A percentile compares a stretch with the other conserved stretches of the same genome.
phyloP scores from a whole-genome alignment of 2,329 filamentous ascomycete species.

The Colletotrichum sp. region DNA sequence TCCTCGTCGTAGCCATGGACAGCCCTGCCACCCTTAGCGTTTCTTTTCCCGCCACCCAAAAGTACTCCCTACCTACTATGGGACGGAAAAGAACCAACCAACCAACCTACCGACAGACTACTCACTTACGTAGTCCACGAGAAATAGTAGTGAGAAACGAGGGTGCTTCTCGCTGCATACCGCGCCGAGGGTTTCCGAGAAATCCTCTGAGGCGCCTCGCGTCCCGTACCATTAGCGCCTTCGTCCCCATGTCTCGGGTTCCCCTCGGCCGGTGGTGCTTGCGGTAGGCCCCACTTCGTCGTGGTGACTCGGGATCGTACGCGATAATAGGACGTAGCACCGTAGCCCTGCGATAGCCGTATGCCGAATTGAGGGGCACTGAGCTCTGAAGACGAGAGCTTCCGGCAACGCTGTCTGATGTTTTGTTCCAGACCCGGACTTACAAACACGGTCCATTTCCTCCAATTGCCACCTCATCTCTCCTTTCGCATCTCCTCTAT shows the following conservation, averaged over 20 bases:
- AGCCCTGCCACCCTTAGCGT: neutral
- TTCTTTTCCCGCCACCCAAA: neutral
- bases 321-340: constrained; percentile 10
- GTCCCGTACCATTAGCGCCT: neutral
- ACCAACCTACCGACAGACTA: neutral
- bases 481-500: neutral
- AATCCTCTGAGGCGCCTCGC: constrained; percentile 21
- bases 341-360: constrained; percentile 19
- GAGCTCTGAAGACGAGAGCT: constrained; percentile 1
- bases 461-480: constrained; percentile 17
- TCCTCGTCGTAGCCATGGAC: neutral
- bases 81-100: neutral
- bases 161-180: constrained; percentile 1
- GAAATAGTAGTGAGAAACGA: neutral
- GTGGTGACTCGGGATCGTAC: constrained; percentile 16
- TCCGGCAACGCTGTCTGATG: constrained; percentile 10
- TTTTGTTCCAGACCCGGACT: constrained; percentile 11
- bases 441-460: constrained; percentile 3
- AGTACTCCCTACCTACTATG: neutral
- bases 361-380: constrained; percentile 21
- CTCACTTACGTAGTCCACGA: neutral
- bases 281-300: constrained; percentile 2
- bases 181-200: constrained; percentile 23
- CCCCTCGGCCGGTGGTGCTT: constrained; percentile 31
- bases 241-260: constrained; percentile 24